These are phyloP conservation scores for Lentinula detonsa DNA, from an alignment of 768 basidiomycete species.

Conservation along the genomic window DNA sequence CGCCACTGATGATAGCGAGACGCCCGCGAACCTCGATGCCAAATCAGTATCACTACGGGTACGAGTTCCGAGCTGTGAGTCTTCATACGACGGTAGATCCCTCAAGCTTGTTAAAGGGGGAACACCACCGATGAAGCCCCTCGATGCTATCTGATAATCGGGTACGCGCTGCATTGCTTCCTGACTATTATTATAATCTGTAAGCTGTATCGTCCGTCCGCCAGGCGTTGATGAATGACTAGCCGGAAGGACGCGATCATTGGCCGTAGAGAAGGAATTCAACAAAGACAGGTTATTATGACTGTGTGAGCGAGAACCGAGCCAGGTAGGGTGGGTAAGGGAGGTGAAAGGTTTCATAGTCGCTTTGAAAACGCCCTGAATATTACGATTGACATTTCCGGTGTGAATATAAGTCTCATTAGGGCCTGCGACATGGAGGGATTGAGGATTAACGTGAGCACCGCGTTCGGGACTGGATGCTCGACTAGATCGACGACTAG, in stretches of 20 bases:
- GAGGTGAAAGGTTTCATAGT: slow-evolving; percentile 60
- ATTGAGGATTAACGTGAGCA: slow-evolving; percentile 7
- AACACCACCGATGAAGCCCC: slow-evolving; percentile 90
- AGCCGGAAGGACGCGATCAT: slow-evolving; percentile 1
- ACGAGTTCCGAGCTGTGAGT: slow-evolving; percentile 27
- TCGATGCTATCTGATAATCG: slow-evolving; percentile 75
- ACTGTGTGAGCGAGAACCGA: slow-evolving; percentile 29
- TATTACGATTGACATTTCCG: slow-evolving; percentile 42
- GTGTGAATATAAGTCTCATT: slow-evolving; percentile 50
- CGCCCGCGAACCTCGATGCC: neutral
- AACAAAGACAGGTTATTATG: slow-evolving; percentile 18
- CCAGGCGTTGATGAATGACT: slow-evolving; percentile 10
- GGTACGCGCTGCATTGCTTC: slow-evolving; percentile 64
- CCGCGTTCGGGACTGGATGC: slow-evolving; percentile 54
- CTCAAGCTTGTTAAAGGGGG: slow-evolving; percentile 71
- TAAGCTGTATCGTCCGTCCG: slow-evolving; percentile 6
- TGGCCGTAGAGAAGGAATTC: slow-evolving; percentile 11
- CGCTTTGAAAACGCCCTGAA: slow-evolving; percentile 46
- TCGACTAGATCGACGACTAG: slow-evolving; percentile 36
- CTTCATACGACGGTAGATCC: slow-evolving; percentile 86
- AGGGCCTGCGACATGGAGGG: slow-evolving; percentile 14
- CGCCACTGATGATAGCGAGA: neutral
- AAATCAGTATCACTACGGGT: slow-evolving; percentile 1
- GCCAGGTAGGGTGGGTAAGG: slow-evolving; percentile 36
- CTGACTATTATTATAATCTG: slow-evolving; percentile 18